phyloP scores from a whole-genome alignment of 257 asterid genomes.

The Salvia hispanica region DNA sequence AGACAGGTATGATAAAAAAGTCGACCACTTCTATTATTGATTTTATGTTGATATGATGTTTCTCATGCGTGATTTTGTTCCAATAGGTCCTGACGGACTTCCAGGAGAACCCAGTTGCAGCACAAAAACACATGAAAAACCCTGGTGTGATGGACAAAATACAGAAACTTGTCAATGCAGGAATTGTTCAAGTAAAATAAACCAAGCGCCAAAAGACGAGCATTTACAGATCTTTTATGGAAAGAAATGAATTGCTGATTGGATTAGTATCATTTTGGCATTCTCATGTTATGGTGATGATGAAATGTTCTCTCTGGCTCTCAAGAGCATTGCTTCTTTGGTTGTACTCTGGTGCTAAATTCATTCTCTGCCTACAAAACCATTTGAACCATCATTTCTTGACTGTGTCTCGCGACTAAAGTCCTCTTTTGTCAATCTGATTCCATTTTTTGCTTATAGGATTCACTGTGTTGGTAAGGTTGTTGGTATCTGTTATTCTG shows the following conservation, averaged over 20 bases:
- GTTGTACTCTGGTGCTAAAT: background rate
- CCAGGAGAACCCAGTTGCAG: slow-evolving; percentile 84
- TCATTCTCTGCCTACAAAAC: background rate
- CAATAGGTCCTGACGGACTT: slow-evolving; percentile 66
- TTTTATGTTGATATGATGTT: background rate
- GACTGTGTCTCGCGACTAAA: too few species aligned
- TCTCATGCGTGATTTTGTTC: background rate
- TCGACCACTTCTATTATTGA: background rate
- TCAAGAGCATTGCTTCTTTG: background rate
- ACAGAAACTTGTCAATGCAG: slow-evolving; percentile 81
- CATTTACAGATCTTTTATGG: background rate
- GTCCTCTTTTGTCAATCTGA: too few species aligned
- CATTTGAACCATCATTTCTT: background rate
- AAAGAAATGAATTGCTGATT: background rate
- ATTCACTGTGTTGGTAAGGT: too few species aligned
- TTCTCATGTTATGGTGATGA: background rate
- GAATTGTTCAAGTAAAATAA: slow-evolving; percentile 76
- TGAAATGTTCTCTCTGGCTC: background rate
- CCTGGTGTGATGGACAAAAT: slow-evolving; percentile 87
- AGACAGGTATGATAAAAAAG: slow-evolving; percentile 63
- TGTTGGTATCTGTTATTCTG: too few species aligned
- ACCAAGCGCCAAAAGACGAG: background rate
- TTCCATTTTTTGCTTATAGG: too few species aligned
- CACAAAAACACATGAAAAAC: slow-evolving; percentile 85
- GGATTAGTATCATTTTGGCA: background rate